Conservation (phyloP, 2,329 filamentous ascomycete species). For the Aspergillus glaucus region DNA sequence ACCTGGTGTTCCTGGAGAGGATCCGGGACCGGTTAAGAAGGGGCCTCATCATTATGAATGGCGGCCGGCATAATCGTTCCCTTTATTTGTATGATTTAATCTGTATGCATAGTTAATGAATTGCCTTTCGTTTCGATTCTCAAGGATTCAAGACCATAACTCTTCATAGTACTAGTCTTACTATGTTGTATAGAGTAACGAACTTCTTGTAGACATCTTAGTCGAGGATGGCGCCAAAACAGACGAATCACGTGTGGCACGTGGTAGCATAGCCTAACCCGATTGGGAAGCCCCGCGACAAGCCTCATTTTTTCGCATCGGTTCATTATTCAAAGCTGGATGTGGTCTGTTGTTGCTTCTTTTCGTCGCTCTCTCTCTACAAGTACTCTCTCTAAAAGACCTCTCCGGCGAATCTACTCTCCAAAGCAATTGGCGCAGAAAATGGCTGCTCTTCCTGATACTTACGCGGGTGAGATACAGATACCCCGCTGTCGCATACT, state of each 20-base stretch:
- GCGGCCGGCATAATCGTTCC: conserved; percentile 35
- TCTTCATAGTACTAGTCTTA: background rate
- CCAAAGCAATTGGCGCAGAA: conserved; percentile 27
- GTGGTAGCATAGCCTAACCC: background rate
- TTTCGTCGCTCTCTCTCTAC: conserved; percentile 14
- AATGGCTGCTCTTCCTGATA: conserved; percentile 52
- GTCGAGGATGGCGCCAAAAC: too few species aligned
- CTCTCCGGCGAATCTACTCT: conserved; percentile 27
- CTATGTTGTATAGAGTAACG: too few species aligned
- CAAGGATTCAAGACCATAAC: too few species aligned
- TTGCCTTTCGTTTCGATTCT: background rate
- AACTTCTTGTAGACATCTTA: background rate
- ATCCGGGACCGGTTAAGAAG: conserved; percentile 46
- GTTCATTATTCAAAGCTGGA: background rate
- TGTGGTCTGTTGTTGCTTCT: background rate
- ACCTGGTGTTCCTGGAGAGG: conserved; percentile 45
- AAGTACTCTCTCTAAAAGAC: conserved; percentile 14
- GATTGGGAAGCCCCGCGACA: background rate
- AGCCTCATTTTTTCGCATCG: background rate
- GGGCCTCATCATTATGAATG: conserved; percentile 61
- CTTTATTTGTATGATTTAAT: background rate
- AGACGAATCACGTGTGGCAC: background rate
- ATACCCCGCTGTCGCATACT: background rate
- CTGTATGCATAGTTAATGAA: background rate
- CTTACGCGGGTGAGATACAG: conserved; percentile 50